Evolutionary conservation across 768 basidiomycete species (phyloP), one percentile per base, ranked within the genome.

Genomic region (Leucocoprinus leucothites): DNA sequence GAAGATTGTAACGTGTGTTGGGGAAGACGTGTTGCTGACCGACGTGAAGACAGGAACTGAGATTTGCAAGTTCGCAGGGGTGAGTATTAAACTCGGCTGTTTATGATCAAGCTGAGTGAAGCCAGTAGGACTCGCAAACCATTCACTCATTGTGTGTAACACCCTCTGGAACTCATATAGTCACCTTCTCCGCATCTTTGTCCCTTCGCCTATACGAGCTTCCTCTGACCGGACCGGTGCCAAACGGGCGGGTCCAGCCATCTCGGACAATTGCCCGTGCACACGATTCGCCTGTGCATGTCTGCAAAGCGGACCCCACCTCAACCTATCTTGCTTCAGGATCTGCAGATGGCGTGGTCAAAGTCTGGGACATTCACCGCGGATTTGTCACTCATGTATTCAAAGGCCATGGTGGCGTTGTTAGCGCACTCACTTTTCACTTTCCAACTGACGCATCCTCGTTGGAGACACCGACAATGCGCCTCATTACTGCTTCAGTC

Each of bases 361-460:
- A 98, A 74, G 92, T 99, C 9, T 98, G 94, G 94, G 88, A 97
- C 67, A 85, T 94, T 44, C 71, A 78, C 3, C 86, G 86, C 22
- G 95, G 94, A 31, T 94, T 87, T 66, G 83, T 91, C 28, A 99
- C 97, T 0, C 97, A 99, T 68, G 80, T 94, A 11, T 94, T 96
- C 78, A 90, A 89, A 64, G 96, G 95, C 1, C 97, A 98, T 66
- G 97, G 95, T 3, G 97, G 97, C n/a, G 91, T 97, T 57, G 87
- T 99, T 67, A 91, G 89, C 61, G 94, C 96, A 14, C 74, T 98
- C 57, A 74, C 81, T 22, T 99, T 95, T 72, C 89, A 87, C 67
- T 91, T 87, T 62, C 86, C 86, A 19, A 81, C 76, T 57, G 80
- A 88, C 58, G 74, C 78, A 2, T 81, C 82, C 7, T 73, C 72